phyloP scores from a whole-genome alignment of 495 filamentous ascomycete genomes.

The Talaromyces nanjingensis region DNA sequence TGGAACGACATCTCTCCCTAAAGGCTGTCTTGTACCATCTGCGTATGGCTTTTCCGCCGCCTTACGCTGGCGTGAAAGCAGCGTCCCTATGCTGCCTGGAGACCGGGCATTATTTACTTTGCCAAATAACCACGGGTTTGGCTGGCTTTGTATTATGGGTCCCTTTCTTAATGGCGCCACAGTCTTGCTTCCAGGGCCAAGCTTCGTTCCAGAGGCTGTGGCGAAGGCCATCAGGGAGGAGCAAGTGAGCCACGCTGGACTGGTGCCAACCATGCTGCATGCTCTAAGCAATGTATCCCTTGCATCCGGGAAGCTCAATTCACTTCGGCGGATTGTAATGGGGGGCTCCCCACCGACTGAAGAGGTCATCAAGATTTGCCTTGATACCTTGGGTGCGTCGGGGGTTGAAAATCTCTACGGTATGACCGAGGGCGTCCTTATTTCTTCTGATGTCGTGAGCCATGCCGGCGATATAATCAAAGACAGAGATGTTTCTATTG shows the following conservation, averaged over 20 bases:
- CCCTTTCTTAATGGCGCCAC: constrained; percentile 22
- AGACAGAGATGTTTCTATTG: constrained; percentile 17
- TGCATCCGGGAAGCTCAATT: constrained; percentile 13
- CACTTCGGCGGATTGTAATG: constrained; percentile 20
- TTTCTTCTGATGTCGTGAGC: constrained; percentile 16
- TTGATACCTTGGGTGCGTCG: constrained; percentile 19
- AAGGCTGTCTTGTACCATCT: constrained; percentile 23
- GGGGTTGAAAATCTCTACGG: constrained; percentile 29
- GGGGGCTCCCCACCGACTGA: constrained; percentile 22
- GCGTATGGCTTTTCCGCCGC: constrained; percentile 11
- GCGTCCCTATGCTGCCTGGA: constrained; percentile 9
- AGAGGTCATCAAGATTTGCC: constrained; percentile 22
- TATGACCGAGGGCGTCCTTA: constrained; percentile 33
- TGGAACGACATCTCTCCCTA: constrained; percentile 33
- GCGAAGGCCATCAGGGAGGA: constrained; percentile 22
- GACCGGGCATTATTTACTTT: constrained; percentile 24
- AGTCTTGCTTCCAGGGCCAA: constrained; percentile 22
- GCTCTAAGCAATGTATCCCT: constrained; percentile 12
- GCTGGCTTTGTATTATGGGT: constrained; percentile 21
- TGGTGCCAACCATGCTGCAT: constrained; percentile 32
- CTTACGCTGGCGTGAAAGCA: constrained; percentile 1
- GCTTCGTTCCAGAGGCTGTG: constrained; percentile 25
- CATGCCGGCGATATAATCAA: constrained; percentile 11
- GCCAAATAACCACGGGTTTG: constrained; percentile 31
- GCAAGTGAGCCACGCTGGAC: constrained; percentile 20